A percentile compares a stretch with the other conserved stretches of the same genome.
Conservation (phyloP, 768 basidiomycete genomes). For the Punctularia strigosozonata region DNA sequence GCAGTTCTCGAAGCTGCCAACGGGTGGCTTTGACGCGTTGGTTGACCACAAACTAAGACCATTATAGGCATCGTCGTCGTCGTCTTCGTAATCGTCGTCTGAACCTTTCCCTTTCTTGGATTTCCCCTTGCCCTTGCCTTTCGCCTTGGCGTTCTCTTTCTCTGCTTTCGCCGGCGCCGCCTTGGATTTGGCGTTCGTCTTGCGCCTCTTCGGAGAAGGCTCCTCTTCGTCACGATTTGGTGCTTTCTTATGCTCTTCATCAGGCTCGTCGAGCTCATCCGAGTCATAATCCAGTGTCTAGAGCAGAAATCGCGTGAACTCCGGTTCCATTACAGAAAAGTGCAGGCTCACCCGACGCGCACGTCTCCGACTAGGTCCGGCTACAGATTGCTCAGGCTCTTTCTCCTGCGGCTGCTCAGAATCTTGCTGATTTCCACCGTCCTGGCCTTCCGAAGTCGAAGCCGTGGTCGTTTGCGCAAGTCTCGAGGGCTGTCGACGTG, state of each 20-base stretch:
- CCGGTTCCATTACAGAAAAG: slow-evolving; percentile 3
- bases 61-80: slow-evolving; percentile 59
- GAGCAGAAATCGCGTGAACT: slow-evolving; percentile 4
- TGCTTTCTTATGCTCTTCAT: slow-evolving; percentile 18
- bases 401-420: slow-evolving; percentile 6
- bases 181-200: slow-evolving; percentile 38
- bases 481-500: slow-evolving; percentile 15
- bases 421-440: slow-evolving; percentile 6
- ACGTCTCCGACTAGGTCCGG: neutral
- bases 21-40: slow-evolving; percentile 41
- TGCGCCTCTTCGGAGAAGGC: slow-evolving; percentile 43
- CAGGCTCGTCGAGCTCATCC: slow-evolving; percentile 59
- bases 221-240: too few species aligned
- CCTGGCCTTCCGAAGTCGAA: slow-evolving; percentile 23
- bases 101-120: slow-evolving; percentile 25
- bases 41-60: slow-evolving; percentile 44
- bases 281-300: slow-evolving; percentile 43
- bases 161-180: slow-evolving; percentile 23
- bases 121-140: slow-evolving; percentile 26
- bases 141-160: slow-evolving; percentile 30
- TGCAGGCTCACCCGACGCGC: neutral
- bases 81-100: slow-evolving; percentile 34
- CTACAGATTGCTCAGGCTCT: neutral
- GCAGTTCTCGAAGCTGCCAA: slow-evolving; percentile 75
- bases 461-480: slow-evolving; percentile 31